Percentiles rank a stretch among this genome's conserved stretches.
These are phyloP conservation scores for Rhizopus microsporus DNA, from an alignment of 371 early-diverging fungal species.

Conservation along the genomic window DNA sequence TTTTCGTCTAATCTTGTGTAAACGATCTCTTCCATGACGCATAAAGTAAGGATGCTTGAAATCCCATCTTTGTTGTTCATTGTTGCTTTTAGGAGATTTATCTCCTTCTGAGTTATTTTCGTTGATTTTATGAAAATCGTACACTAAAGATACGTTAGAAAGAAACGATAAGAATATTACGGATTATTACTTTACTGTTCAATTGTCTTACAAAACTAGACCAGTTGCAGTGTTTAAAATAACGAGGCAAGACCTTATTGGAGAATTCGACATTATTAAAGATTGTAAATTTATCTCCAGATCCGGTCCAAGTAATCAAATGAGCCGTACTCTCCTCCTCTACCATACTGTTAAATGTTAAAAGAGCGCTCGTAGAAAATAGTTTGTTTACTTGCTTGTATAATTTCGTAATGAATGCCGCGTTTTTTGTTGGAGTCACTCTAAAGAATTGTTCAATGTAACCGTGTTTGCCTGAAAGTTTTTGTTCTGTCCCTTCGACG, in stretches of 20 bases:
- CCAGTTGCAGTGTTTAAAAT: slow-evolving; percentile 36
- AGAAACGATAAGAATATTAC: neutral
- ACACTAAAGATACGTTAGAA: slow-evolving; percentile 18
- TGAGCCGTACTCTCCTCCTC: slow-evolving; percentile 19
- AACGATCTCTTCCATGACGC: slow-evolving; percentile 8
- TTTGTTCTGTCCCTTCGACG: neutral
- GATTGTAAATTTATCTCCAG: slow-evolving; percentile 28
- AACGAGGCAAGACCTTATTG: slow-evolving; percentile 22
- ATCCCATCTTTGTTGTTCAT: slow-evolving; percentile 22
- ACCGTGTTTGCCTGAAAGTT: slow-evolving; percentile 18
- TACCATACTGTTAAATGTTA: slow-evolving; percentile 19
- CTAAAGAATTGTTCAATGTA: slow-evolving; percentile 30
- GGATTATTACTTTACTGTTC: slow-evolving; percentile 17
- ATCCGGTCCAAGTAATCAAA: slow-evolving; percentile 24
- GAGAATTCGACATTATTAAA: slow-evolving; percentile 28
- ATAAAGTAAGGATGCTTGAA: slow-evolving; percentile 27
- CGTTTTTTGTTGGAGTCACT: slow-evolving; percentile 24
- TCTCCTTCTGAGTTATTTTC: slow-evolving; percentile 9
- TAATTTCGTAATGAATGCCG: slow-evolving; percentile 29
- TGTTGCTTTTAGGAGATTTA: neutral
- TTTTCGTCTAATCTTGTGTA: slow-evolving; percentile 24
- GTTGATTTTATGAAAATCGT: slow-evolving; percentile 29
- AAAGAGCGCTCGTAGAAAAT: neutral
- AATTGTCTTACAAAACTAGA: slow-evolving; percentile 32
- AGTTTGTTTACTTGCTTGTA: slow-evolving; percentile 20